Evolutionary conservation across 148 eudicot species (phyloP), one percentile per base, ranked within the genome.

Genomic region (Rhododendron simsii): DNA sequence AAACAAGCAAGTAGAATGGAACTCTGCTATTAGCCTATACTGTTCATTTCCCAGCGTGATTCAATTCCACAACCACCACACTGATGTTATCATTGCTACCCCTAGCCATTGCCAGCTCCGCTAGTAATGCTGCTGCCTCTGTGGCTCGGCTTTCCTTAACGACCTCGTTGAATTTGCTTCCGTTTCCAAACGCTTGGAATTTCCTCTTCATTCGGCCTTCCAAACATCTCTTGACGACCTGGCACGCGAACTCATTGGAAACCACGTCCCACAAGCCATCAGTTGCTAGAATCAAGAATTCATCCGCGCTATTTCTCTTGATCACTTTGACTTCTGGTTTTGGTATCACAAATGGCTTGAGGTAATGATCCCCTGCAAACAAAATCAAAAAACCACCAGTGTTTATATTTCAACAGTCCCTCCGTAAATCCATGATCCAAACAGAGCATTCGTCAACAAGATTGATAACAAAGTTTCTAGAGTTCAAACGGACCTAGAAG

Each of bases 201-300:
- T 71, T 50, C 69, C 74, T 63, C 78, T 41, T 81, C 63, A 85
- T n/a, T 48, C 48, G 77, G 33, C 91, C 90, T 39, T 53, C 23
- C 6, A 86, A 71, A 80, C 87, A 89, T 51, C 44, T 79, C 16
- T 89, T 85, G 26, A 85, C 91, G 1, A 92, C 83, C 1, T 88
- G 82, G 80, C 93, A 92, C 0, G 93, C 93, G 10, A 87, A 35
- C 15, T 91, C 93, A 37, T 91, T 90, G 0, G 94, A 80, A 16
- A 92, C 76, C 0, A 87, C 92, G 47, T 92, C 94, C 94, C 94
- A 92, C 37, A 92, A 39, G 26, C 94, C 94, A 47, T 92, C 91
- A 76, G 88, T 88, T 7, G 89, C 92, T 15, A 92, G 81, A 55
- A 91, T 92, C 78, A 92, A 41, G 77, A 88, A 92, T 85, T 92